Conservation (phyloP, 1,284 basidiomycete genomes). For the Amylostereum areolatum region DNA sequence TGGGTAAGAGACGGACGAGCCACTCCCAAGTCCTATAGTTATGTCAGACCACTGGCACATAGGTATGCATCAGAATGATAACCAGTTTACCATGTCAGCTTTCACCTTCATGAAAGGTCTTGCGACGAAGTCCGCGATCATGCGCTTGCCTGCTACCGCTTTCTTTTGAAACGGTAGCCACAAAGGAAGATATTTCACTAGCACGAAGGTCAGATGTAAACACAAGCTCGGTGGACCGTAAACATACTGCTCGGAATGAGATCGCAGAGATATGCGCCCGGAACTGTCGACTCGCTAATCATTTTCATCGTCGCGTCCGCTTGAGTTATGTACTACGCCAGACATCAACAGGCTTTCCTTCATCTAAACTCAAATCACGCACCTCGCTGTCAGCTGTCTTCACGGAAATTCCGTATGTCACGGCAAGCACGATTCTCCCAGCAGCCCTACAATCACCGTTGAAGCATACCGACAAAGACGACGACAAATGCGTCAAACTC, state of each 20-base stretch:
- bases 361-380: not conserved
- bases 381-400: conserved; percentile 15
- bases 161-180: conserved; percentile 17
- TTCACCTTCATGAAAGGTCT: not conserved
- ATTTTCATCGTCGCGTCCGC: conserved; percentile 19
- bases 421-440: conserved; percentile 18
- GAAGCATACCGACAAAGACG: not conserved
- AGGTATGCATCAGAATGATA: not conserved
- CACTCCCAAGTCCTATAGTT: not conserved
- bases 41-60: not conserved
- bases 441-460: conserved; percentile 12
- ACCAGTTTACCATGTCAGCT: not conserved
- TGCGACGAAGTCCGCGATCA: not conserved
- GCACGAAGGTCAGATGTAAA: not conserved
- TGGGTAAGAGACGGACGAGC: conserved; percentile 14
- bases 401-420: conserved; percentile 21
- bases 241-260: conserved; percentile 15
- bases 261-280: conserved; percentile 21
- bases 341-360: not conserved
- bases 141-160: conserved; percentile 12
- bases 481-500: conserved; percentile 3
- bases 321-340: conserved; percentile 17
- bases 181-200: conserved; percentile 8
- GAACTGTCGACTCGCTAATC: conserved; percentile 9
- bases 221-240: not conserved